Conservation (phyloP, 768 basidiomycete species). For the Calocybe indica region DNA sequence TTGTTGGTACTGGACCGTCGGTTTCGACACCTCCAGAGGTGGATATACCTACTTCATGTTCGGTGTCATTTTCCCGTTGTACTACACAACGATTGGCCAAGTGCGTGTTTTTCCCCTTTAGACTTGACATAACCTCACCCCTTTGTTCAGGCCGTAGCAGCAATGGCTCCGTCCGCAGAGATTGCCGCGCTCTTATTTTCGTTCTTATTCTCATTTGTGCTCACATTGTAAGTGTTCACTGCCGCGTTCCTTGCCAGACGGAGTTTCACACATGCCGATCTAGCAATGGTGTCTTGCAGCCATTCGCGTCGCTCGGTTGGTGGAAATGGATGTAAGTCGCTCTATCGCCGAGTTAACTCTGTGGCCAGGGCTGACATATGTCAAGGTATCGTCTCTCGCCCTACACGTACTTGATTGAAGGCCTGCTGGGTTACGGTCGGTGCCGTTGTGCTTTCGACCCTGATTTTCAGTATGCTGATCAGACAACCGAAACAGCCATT, state of each 20-base stretch:
- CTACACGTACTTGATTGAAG: slow-evolving; percentile 52
- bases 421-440: slow-evolving; percentile 21
- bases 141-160: slow-evolving; percentile 45
- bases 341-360: background rate
- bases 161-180: slow-evolving; percentile 50
- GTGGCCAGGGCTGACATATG: background rate
- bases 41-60: slow-evolving; percentile 57
- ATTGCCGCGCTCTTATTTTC: slow-evolving; percentile 49
- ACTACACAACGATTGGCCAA: slow-evolving; percentile 56
- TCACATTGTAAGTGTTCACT: slow-evolving; percentile 39
- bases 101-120: slow-evolving; percentile 11
- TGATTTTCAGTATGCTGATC: background rate
- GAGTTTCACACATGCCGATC: background rate
- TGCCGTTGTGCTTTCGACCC: slow-evolving; percentile 2
- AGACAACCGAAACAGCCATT: slow-evolving; percentile 23
- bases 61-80: slow-evolving; percentile 49
- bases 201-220: slow-evolving; percentile 48
- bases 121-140: slow-evolving; percentile 13
- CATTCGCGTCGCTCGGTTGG: slow-evolving; percentile 51
- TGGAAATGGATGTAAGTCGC: slow-evolving; percentile 58
- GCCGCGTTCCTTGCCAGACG: background rate
- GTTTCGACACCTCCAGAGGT: slow-evolving; percentile 45
- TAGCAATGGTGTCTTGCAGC: slow-evolving; percentile 59
- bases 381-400: slow-evolving; percentile 37
- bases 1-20: slow-evolving; percentile 70